phyloP scores from a whole-genome alignment of 1,139 yeast genomes.

The Arxiozyma bovina region DNA sequence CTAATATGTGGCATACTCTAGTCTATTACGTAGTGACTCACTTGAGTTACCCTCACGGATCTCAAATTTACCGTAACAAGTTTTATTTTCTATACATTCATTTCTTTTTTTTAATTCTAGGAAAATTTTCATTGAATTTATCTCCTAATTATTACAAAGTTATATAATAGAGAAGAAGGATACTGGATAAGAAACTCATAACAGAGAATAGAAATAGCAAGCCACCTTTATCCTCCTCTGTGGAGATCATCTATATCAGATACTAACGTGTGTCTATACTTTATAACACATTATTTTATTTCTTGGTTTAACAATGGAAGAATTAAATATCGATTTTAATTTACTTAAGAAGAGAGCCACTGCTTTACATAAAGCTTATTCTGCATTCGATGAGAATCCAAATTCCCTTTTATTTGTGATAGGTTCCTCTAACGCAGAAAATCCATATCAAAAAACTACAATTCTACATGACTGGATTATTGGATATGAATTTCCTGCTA shows the following conservation, averaged over 20 bases:
- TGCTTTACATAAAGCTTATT: slow-evolving; percentile 26
- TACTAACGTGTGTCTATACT: neutral
- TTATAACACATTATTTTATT: neutral
- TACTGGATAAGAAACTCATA: too few relatives aligned
- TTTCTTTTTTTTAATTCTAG: too few relatives aligned
- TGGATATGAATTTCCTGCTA: slow-evolving; percentile 93
- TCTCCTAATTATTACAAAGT: too few relatives aligned
- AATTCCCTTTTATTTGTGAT: slow-evolving; percentile 58
- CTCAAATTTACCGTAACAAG: too few relatives aligned
- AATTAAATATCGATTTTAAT: slow-evolving; percentile 35
- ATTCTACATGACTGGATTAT: slow-evolving; percentile 85
- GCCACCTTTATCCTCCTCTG: too few relatives aligned
- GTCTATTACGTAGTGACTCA: too few relatives aligned
- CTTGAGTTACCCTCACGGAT: neutral
- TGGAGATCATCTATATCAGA: neutral
- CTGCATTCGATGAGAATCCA: slow-evolving; percentile 39
- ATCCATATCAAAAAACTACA: slow-evolving; percentile 85
- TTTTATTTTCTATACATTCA: too few relatives aligned
- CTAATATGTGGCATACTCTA: too few relatives aligned
- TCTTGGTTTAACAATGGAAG: slow-evolving; percentile 16
- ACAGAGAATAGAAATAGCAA: too few relatives aligned
- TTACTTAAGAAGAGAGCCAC: slow-evolving; percentile 33
- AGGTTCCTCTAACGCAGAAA: slow-evolving; percentile 79
- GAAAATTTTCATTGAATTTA: too few relatives aligned
- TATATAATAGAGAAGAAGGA: too few relatives aligned